These are phyloP conservation scores for Umbelopsis ramanniana DNA, from an alignment of 192 early-diverging fungal species.

Conservation along the genomic window DNA sequence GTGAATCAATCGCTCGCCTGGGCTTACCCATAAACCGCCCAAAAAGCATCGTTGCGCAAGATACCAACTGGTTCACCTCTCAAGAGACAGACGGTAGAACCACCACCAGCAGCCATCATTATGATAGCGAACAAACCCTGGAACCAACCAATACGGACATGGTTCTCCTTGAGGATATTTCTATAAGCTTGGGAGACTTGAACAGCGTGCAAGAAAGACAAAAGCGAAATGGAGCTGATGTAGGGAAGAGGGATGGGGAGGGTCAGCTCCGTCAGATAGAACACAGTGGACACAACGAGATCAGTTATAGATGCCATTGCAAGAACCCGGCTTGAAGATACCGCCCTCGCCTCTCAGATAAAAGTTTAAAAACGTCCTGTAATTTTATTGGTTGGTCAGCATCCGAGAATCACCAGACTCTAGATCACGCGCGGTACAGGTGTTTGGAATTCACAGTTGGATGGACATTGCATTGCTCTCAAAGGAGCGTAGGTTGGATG, in stretches of 20 bases:
- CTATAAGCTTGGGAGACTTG: conserved; percentile 17
- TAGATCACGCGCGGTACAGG: too few species aligned
- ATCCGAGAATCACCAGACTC: too few species aligned
- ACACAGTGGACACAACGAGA: conserved; percentile 8
- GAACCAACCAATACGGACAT: conserved; percentile 39
- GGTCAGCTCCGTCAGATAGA: background rate
- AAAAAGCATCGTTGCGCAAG: conserved; percentile 34
- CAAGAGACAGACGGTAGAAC: conserved; percentile 33
- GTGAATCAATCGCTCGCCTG: background rate
- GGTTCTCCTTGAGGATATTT: conserved; percentile 22
- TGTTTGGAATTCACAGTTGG: too few species aligned
- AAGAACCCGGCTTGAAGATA: background rate
- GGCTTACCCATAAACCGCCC: conserved; percentile 37
- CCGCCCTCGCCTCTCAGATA: too few species aligned
- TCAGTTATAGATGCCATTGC: conserved; percentile 3
- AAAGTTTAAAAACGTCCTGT: too few species aligned
- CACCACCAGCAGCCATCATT: conserved; percentile 40
- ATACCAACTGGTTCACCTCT: conserved; percentile 36
- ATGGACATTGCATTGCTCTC: too few species aligned
- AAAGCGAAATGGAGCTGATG: conserved; percentile 24
- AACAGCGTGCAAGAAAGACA: conserved; percentile 27
- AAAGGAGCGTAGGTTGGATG: too few species aligned
- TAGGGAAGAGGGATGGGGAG: conserved; percentile 25
- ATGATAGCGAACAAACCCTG: conserved; percentile 40
- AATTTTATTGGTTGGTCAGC: too few species aligned